These are phyloP conservation scores for Phytophthora nicotianae DNA, from an alignment of 352 stramenopile genomes.

Conservation along the genomic window DNA sequence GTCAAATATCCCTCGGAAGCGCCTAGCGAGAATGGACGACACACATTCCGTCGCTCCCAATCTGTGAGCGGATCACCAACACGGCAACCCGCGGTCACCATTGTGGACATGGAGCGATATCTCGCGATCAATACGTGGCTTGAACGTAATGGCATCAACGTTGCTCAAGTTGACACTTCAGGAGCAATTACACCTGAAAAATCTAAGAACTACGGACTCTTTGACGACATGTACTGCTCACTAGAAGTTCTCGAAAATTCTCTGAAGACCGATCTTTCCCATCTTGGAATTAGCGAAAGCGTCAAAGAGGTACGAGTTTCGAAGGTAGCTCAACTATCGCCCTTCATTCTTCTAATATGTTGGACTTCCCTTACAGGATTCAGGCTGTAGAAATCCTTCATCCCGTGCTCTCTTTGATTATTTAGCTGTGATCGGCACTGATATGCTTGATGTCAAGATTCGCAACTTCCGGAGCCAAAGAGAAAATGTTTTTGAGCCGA, in stretches of 20 bases:
- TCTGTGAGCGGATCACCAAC: conserved; percentile 11
- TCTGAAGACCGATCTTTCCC: conserved; percentile 42
- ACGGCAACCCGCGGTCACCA: conserved; percentile 27
- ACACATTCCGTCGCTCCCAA: conserved; percentile 6
- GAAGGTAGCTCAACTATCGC: too few species aligned
- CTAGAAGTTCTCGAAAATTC: conserved; percentile 47
- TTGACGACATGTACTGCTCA: conserved; percentile 56
- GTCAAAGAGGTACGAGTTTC: conserved; percentile 18
- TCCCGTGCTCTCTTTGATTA: conserved; percentile 47
- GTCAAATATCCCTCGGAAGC: conserved; percentile 23
- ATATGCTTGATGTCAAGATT: conserved; percentile 51
- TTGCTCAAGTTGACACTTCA: conserved; percentile 21
- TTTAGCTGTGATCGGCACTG: conserved; percentile 49
- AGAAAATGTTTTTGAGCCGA: conserved; percentile 58
- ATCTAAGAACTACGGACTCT: conserved; percentile 25
- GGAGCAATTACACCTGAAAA: conserved; percentile 2
- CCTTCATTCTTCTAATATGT: too few species aligned
- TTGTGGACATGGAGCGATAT: conserved; percentile 53
- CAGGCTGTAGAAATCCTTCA: conserved; percentile 8
- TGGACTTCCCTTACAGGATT: not conserved
- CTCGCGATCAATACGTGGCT: conserved; percentile 52
- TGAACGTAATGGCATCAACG: conserved; percentile 44
- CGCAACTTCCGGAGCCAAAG: conserved; percentile 49
- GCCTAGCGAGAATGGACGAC: conserved; percentile 15
- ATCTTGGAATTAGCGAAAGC: conserved; percentile 15